Evolutionary conservation across 1,284 basidiomycete genomes (phyloP), one percentile per base, ranked within the genome.

Genomic region (Sporisorium sorghi): DNA sequence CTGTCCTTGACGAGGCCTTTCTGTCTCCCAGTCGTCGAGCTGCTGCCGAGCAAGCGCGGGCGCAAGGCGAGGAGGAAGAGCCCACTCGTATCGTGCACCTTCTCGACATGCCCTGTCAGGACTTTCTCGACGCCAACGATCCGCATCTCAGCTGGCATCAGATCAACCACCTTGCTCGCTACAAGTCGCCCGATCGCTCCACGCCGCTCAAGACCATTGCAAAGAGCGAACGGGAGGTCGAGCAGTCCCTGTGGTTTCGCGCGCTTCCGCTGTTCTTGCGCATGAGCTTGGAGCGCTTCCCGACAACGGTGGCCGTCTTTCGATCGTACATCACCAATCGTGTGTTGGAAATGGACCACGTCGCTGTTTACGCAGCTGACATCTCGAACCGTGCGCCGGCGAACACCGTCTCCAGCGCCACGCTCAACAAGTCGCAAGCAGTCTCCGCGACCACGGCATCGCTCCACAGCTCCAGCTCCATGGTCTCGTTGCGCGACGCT

Each of bases 191-290:
- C 8, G 67, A 67, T n/a, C 58, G 63, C 32, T 63, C 62, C 26
- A 65, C 62, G 21, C 49, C 70, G 17, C 76, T 80, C 32, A 64
- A 33, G 11, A 71, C 79, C 26, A 79, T 87, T 8, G 85, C 86
- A 0, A 85, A 86, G 70, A 86, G 86, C 71, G 85, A 86, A 30
- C 79, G 85, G 40, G 62, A 83, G 12, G 84, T 85, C 56, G 86
- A 87, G 58, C 81, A 81, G 1, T 54, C 81, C 1, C 74, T 87
- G 11, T 87, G 87, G 87, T 84, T 46, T 62, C 83, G 44, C 2
- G 77, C 87, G 4, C 61, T 87, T 15, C 86, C 87, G 0, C 70
- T 77, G 21, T 84, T 87, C 58, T 57, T 87, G 21, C 70, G 73
- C 11, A 83, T 80, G 56, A 78, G 86, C 21, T 60, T 77, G 43